phyloP scores from a whole-genome alignment of 176 grass and related monocot genomes.

The Elymus sibiricus region DNA sequence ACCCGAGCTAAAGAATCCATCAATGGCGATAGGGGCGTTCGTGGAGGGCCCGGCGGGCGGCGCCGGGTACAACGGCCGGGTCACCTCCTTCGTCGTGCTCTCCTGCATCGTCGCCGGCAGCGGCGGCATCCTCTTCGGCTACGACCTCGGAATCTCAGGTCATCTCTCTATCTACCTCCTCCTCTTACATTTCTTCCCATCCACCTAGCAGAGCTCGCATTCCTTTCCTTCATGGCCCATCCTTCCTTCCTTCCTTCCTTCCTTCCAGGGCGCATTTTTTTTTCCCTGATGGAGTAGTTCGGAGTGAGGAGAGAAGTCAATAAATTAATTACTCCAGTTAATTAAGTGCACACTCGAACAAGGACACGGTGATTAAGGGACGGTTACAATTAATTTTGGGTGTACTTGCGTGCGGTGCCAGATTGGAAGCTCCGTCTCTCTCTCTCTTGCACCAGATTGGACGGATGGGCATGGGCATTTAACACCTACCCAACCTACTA shows the following conservation, averaged over 20 bases:
- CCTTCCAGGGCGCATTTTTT: too few species aligned
- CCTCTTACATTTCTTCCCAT: too few species aligned
- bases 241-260: too few species aligned
- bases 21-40: conserved; percentile 54
- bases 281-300: too few species aligned
- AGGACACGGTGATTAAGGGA: too few species aligned
- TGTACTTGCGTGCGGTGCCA: neutral
- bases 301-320: too few species aligned
- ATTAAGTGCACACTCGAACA: too few species aligned
- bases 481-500: neutral
- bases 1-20: neutral
- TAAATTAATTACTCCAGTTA: too few species aligned
- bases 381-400: too few species aligned
- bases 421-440: too few species aligned
- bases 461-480: neutral
- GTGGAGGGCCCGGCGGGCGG: conserved; percentile 27
- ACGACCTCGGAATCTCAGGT: conserved; percentile 96
- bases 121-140: conserved; percentile 95
- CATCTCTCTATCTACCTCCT: neutral
- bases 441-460: too few species aligned
- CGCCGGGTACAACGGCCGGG: conserved; percentile 65
- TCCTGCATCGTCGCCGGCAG: conserved; percentile 88
- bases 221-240: neutral
- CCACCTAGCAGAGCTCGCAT: neutral
- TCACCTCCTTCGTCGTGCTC: conserved; percentile 76